Base-by-base conservation (phyloP, 2,329 filamentous ascomycete genomes). In the Sordariomycetes sp. region DNA sequence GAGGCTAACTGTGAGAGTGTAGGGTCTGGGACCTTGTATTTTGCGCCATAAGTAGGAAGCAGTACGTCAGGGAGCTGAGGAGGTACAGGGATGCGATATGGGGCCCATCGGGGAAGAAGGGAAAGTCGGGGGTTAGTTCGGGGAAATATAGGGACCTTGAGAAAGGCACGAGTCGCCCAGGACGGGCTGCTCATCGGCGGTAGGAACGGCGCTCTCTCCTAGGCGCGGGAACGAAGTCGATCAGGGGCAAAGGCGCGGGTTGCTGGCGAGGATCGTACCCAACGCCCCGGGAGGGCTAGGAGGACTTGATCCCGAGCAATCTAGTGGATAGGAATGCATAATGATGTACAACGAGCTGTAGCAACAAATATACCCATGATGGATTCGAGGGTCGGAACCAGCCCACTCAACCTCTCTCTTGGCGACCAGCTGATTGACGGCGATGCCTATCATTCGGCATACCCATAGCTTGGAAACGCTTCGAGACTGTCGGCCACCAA, bases 11-110 rank as follows among this genome's bases (percentile, higher is more conserved):
- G 15, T 2, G 36, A 32, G 22, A 7, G 35, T 56, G 3, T 45
- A 61, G 60, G 36, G 53, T 60, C 53, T 61, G 60, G 60, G 54
- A 61, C 28, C 35, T 61, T 13, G 57, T 57, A 6, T 55, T 58
- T 34, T 54, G 59, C 45, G 55, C 59, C n/a, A 53, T 62, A 3
- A 54, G 58, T 32, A 59, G 61, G 34, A 51, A 50, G 22, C 57
- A 56, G 28, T 50, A 52, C 54, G 28, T 50, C 8, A 56, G 39
- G 32, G 57, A 59, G 36, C 25, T 35, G 20, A 51, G 45, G 36
- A 53, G 48, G 20, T 58, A 58, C 36, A 52, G 52, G 25, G 42
- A 48, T 17, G 53, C 56, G 15, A 15, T 58, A 25, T 34, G 32
- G 4, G 42, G 42, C n/a, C 22, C 45, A 7, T 50, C n/a, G 22